Conservation (phyloP, 2,329 filamentous ascomycete species). For the Remersonia thermophila region DNA sequence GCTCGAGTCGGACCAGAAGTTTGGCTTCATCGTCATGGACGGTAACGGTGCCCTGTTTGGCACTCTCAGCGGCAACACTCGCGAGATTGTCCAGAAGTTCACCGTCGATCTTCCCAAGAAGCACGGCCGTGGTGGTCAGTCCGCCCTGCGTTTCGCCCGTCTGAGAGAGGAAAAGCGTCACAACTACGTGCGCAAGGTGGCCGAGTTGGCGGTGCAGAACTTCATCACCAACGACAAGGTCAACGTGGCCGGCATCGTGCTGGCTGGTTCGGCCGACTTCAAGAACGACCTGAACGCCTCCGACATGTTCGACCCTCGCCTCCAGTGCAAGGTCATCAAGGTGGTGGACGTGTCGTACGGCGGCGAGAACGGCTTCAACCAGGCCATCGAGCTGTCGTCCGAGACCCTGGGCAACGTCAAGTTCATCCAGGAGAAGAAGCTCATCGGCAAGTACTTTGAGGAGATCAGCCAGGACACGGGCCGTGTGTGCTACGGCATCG, state of each 20-base stretch:
- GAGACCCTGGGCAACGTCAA: conserved; percentile 99
- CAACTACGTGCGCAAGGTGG: conserved; percentile 99
- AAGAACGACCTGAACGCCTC: conserved; percentile 98
- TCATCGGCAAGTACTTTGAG: conserved; percentile 97
- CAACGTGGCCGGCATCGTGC: conserved; percentile 89
- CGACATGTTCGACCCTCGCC: conserved; percentile 88
- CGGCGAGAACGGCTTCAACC: conserved; percentile 99
- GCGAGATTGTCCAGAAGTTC: conserved; percentile 96
- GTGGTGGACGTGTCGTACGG: conserved; percentile 98
- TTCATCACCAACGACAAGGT: conserved; percentile 98
- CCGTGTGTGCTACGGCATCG: conserved; percentile 94
- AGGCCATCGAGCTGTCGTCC: conserved; percentile 88
- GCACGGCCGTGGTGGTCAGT: conserved; percentile 99
- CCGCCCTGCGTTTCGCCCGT: conserved; percentile 97
- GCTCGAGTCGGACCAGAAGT: conserved; percentile 97
- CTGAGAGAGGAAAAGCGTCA: conserved; percentile 98
- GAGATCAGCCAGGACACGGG: conserved; percentile 97
- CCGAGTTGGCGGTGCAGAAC: conserved; percentile 94
- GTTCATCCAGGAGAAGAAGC: conserved; percentile 99
- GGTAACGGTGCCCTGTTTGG: conserved; percentile 97
- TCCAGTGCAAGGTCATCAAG: conserved; percentile 95
- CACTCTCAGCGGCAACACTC: conserved; percentile 91
- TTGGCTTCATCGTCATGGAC: conserved; percentile 99
- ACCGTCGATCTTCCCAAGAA: conserved; percentile 98
- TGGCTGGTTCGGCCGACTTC: conserved; percentile 97